A percentile compares a stretch with the other conserved stretches of the same genome.
Evolutionary conservation across 257 asterid genomes (phyloP).

Genomic region (Scutellaria barbata): DNA sequence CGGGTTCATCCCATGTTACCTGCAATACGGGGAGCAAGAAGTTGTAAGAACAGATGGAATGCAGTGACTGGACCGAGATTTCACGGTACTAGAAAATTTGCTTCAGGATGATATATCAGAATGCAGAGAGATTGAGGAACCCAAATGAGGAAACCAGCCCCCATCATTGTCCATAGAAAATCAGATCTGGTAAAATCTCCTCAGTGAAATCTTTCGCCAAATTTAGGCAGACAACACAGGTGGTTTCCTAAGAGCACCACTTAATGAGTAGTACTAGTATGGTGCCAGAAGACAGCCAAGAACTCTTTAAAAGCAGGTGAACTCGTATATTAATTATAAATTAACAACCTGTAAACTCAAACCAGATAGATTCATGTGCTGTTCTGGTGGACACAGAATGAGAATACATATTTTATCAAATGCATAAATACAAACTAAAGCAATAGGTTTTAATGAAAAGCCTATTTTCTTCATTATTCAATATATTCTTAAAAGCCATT

Average conservation of each 20-base stretch:
- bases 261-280: background rate
- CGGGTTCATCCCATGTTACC: constrained; percentile 99
- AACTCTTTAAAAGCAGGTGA: constrained; percentile 21
- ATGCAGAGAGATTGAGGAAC: background rate
- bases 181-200: background rate
- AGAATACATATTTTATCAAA: constrained; percentile 6
- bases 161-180: too few species aligned
- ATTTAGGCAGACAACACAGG: background rate
- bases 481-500: background rate
- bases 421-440: background rate
- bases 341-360: constrained; percentile 9
- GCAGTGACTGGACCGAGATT: background rate
- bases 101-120: constrained; percentile 2
- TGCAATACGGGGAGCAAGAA: constrained; percentile 33
- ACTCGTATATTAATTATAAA: background rate
- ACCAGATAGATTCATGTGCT: constrained; percentile 19
- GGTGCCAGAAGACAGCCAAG: constrained; percentile 17
- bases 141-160: too few species aligned
- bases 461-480: background rate
- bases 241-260: background rate
- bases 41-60: constrained; percentile 10
- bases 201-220: background rate
- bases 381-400: constrained; percentile 1
- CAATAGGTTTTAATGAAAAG: background rate
- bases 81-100: background rate